Evolutionary conservation across 2,329 filamentous ascomycete genomes (phyloP).

Genomic region (Scopulariopsis brevicaulis): DNA sequence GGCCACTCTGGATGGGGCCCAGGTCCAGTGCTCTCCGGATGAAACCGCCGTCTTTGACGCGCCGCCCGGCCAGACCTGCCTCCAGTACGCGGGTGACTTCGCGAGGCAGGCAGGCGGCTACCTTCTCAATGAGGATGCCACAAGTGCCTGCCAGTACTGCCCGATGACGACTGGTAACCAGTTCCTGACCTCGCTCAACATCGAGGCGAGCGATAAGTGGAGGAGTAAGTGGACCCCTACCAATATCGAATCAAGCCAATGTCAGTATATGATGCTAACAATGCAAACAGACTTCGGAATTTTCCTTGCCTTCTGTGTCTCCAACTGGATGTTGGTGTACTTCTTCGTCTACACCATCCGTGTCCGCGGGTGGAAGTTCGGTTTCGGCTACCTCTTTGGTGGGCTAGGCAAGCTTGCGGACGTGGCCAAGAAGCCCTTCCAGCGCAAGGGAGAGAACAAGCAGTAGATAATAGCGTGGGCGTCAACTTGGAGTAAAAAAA

Average conservation of each 20-base stretch:
- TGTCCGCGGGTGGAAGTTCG: conserved; percentile 60
- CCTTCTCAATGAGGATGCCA: conserved; percentile 49
- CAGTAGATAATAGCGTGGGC: conserved; percentile 5
- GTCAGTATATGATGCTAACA: neutral
- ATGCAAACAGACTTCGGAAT: conserved; percentile 43
- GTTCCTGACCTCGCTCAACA: conserved; percentile 48
- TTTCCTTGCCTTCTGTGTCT: conserved; percentile 58
- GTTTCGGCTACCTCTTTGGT: conserved; percentile 32
- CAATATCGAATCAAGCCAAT: neutral
- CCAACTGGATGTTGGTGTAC: conserved; percentile 62
- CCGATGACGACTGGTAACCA: conserved; percentile 44
- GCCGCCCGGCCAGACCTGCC: conserved; percentile 53
- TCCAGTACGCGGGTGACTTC: conserved; percentile 50
- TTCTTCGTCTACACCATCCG: conserved; percentile 69
- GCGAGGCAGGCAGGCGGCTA: conserved; percentile 43
- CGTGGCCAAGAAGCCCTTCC: conserved; percentile 4
- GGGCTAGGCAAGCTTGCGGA: conserved; percentile 7
- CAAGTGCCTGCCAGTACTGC: conserved; percentile 56
- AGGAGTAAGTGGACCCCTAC: conserved; percentile 15
- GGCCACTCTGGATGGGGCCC: conserved; percentile 6
- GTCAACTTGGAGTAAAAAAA: neutral
- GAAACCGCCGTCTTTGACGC: conserved; percentile 37
- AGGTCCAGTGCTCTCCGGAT: conserved; percentile 28
- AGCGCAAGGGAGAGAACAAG: conserved; percentile 5
- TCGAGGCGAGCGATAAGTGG: conserved; percentile 52